Evolutionary conservation across 129 eudicot genomes (phyloP).

Genomic region (Flaveria bidentis): DNA sequence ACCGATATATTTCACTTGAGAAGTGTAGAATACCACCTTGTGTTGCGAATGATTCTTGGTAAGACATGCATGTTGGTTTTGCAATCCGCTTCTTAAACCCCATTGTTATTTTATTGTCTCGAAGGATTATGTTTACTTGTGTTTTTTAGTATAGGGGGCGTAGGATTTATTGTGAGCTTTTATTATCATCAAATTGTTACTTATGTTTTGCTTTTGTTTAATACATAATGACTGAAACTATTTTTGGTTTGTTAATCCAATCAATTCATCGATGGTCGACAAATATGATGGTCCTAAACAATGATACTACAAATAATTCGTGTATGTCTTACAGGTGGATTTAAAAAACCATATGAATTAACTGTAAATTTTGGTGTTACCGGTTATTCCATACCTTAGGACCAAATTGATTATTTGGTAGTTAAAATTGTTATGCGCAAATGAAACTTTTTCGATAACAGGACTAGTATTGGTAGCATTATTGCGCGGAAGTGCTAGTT

Average conservation of each 20-base stretch:
- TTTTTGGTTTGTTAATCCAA: constrained; percentile 23
- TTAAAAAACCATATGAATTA: not conserved
- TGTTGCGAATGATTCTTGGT: no score
- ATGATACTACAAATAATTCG: not conserved
- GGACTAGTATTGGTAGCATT: no score
- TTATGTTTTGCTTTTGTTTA: constrained; percentile 23
- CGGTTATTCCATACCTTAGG: not conserved
- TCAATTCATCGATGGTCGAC: not conserved
- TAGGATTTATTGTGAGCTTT: constrained; percentile 18
- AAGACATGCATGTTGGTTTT: no score
- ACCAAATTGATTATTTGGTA: not conserved
- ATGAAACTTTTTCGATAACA: no score
- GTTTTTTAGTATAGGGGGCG: constrained; percentile 13
- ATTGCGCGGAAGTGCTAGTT: no score
- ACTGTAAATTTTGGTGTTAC: not conserved
- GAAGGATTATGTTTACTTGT: not conserved
- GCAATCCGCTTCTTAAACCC: no score
- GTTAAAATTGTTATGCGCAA: no score
- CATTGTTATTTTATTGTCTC: not conserved
- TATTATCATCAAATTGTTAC: constrained; percentile 8
- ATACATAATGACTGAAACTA: constrained; percentile 19
- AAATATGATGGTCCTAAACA: not conserved
- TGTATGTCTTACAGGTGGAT: not conserved
- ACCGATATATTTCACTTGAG: no score
- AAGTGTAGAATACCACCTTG: no score